Base-by-base conservation (phyloP, 768 basidiomycete genomes). In the Coprinopsis marcescibilis region DNA sequence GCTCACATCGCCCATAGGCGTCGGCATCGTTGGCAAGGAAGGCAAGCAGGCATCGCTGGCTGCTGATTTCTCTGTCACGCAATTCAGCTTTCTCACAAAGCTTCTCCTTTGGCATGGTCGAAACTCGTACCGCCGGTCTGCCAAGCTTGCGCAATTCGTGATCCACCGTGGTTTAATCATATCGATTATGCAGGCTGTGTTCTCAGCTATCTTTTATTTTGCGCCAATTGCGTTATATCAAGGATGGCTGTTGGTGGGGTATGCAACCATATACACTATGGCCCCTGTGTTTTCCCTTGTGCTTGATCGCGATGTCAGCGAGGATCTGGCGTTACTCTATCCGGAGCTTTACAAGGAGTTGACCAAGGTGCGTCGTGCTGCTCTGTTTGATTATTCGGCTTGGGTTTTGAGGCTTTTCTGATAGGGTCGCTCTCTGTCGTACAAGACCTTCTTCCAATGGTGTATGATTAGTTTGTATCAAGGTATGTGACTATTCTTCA, bases 391-490 rank as follows among this genome's bases (percentile, higher is more conserved):
- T 19, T 30, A n/a, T 11, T 12, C 25, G 6, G 25, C 24, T 50
- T 25, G 32, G 50, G 51, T 6, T 32, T 48, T 11, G 11, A 8
- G 7, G 38, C 40, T 42, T 19, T 46, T 37, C 46, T 36, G 41
- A 1, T 57, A 95, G 91, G 95, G 95, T 3, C 89, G 96, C 45
- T 84, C 89, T 2, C 64, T 98, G 42, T 95, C 92, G 12, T 94
- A 88, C 72, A 98, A 96, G 73, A 99, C 96, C 0, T 99, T 99
- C 71, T 98, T 98, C 71, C 79, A 85, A 51, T 99, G 96, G 96
- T 67, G 93, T 51, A 90, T 94, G 82, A 92, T 98, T 60, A 95
- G 92, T 59, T 71, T 97, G 39, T 99, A 98, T 65, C 96, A 99
- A 79, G 95, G 94, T 85, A 44, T 29, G 67, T 37, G 20, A 10